Percentiles rank a stretch among this genome's conserved stretches.
These are phyloP conservation scores for Kwoniella pini DNA, from an alignment of 768 basidiomycete species.

Conservation along the genomic window DNA sequence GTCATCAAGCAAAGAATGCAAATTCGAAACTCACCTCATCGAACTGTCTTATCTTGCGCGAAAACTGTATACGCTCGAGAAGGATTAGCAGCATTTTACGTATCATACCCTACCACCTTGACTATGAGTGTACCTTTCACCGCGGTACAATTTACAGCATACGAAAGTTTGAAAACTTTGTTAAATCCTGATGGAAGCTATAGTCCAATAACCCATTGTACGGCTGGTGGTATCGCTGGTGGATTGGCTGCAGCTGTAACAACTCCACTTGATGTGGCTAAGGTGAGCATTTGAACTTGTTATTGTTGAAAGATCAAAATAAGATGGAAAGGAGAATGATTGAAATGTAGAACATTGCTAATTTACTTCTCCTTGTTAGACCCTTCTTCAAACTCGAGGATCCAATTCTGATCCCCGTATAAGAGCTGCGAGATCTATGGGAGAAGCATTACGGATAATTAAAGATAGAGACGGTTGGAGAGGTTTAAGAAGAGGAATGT, in stretches of 20 bases:
- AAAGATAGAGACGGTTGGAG: slow-evolving; percentile 78
- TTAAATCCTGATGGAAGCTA: slow-evolving; percentile 84
- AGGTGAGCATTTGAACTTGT: slow-evolving; percentile 54
- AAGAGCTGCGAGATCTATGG: slow-evolving; percentile 76
- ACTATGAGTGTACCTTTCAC: slow-evolving; percentile 97
- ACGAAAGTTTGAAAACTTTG: slow-evolving; percentile 84
- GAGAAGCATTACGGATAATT: slow-evolving; percentile 84
- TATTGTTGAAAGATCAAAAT: too few relatives aligned
- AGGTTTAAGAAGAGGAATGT: slow-evolving; percentile 83
- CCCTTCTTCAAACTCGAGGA: slow-evolving; percentile 91
- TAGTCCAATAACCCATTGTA: slow-evolving; percentile 88
- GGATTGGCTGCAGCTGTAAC: slow-evolving; percentile 93
- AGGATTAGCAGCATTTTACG: slow-evolving; percentile 88
- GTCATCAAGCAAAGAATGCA: slow-evolving; percentile 99
- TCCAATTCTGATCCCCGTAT: slow-evolving; percentile 83
- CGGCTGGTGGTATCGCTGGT: slow-evolving; percentile 88
- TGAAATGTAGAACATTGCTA: too few relatives aligned
- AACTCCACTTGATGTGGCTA: slow-evolving; percentile 94
- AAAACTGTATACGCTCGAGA: slow-evolving; percentile 79
- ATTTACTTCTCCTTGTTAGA: slow-evolving; percentile 53
- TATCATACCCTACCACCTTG: slow-evolving; percentile 97
- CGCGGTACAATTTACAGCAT: slow-evolving; percentile 94
- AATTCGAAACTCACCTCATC: slow-evolving; percentile 87
- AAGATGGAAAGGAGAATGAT: too few relatives aligned
- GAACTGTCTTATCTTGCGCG: slow-evolving; percentile 82